These are phyloP conservation scores for Candida krabiensis DNA, from an alignment of 805 yeast species.

Conservation along the genomic window DNA sequence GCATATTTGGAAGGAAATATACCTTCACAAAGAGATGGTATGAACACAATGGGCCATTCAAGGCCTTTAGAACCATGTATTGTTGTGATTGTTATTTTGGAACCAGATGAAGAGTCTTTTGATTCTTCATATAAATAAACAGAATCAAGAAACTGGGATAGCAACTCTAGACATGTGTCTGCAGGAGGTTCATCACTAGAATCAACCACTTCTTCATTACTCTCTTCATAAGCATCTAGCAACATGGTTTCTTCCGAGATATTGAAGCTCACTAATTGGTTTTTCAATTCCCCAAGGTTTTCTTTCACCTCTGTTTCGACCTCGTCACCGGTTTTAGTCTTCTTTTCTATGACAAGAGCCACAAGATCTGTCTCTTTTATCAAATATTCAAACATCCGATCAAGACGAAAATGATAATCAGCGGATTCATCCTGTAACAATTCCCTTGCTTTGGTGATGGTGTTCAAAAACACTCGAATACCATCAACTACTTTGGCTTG, in stretches of 20 bases:
- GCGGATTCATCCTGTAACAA: constrained; percentile 9
- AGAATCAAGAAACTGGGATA: constrained; percentile 33
- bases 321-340: constrained; percentile 20
- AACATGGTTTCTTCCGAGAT: constrained; percentile 24
- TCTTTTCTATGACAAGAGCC: constrained; percentile 16
- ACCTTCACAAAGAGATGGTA: constrained; percentile 70
- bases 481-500: constrained; percentile 21
- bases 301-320: constrained; percentile 20
- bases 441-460: constrained; percentile 25
- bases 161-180: constrained; percentile 22
- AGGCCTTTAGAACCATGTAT: constrained; percentile 92
- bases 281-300: constrained; percentile 29
- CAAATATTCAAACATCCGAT: constrained; percentile 22
- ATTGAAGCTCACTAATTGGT: constrained; percentile 27
- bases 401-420: constrained; percentile 6
- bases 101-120: constrained; percentile 7
- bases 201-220: constrained; percentile 4
- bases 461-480: constrained; percentile 29
- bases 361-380: constrained; percentile 22
- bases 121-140: constrained; percentile 31
- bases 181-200: constrained; percentile 18
- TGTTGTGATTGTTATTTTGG: constrained; percentile 57
- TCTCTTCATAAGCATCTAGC: constrained; percentile 21
- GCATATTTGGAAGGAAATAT: constrained; percentile 61
- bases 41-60: constrained; percentile 92